Percentiles rank a stretch among this genome's conserved stretches.
Conservation (phyloP, 1,284 basidiomycete genomes). For the Thecaphora thlaspeos region DNA sequence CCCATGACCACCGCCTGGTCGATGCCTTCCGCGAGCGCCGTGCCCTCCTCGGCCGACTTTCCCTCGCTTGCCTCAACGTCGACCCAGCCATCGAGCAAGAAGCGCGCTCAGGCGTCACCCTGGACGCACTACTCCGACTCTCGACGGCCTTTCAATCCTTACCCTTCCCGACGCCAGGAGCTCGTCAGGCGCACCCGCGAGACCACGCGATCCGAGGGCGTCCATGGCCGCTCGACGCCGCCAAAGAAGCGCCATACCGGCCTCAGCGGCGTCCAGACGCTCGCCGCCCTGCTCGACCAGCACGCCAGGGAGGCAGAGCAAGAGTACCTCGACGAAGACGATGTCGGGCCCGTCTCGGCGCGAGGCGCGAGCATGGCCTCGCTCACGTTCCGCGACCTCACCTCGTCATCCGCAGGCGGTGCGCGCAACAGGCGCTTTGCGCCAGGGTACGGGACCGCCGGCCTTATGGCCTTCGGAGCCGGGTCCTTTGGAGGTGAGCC, state of each 20-base stretch:
- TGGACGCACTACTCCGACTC: not conserved
- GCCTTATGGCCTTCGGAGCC: constrained; percentile 22
- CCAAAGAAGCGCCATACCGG: constrained; percentile 26
- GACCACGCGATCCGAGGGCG: constrained; percentile 10
- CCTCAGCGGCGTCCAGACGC: constrained; percentile 16
- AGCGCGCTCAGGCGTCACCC: not conserved
- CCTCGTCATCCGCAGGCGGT: constrained; percentile 11
- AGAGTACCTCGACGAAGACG: constrained; percentile 9
- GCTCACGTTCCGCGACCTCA: constrained; percentile 30
- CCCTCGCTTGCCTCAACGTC: not conserved
- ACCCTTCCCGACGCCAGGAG: constrained; percentile 30
- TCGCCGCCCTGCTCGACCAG: constrained; percentile 13
- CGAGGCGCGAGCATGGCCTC: constrained; percentile 36
- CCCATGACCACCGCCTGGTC: not conserved
- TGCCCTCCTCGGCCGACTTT: not conserved
- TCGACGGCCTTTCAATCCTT: constrained; percentile 21
- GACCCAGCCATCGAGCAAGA: not conserved
- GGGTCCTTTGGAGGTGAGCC: constrained; percentile 28
- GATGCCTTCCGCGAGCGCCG: not conserved
- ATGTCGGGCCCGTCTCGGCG: constrained; percentile 21
- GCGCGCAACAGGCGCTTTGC: constrained; percentile 12
- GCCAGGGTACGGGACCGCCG: constrained; percentile 20
- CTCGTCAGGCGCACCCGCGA: constrained; percentile 23
- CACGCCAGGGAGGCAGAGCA: constrained; percentile 7
- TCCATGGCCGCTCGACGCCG: not conserved